Percentiles rank a stretch among this genome's conserved stretches.
Conservation (phyloP, 129 eudicot genomes). For the Flaveria ramosissima region DNA sequence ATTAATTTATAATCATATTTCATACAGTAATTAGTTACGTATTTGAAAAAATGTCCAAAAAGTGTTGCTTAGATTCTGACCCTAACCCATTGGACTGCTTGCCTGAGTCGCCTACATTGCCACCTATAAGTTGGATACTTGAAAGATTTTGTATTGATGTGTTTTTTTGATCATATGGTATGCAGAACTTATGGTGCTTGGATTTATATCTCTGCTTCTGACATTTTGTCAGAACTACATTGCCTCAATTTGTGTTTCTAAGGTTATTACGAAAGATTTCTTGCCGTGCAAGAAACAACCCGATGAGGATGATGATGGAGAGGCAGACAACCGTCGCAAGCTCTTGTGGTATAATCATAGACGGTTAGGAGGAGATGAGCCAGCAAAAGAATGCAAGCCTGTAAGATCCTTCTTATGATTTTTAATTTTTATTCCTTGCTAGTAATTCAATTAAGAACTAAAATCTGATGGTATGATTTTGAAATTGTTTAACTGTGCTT, state of each 20-base stretch:
- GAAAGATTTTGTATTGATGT: neutral
- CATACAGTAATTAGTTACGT: no score
- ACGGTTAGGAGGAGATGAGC: conserved; percentile 48
- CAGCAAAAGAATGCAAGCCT: conserved; percentile 41
- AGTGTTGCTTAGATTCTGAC: no score
- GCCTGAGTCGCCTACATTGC: neutral
- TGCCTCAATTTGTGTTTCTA: conserved; percentile 58
- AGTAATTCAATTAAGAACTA: neutral
- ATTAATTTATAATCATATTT: neutral
- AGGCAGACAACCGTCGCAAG: conserved; percentile 44
- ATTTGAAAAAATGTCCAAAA: no score
- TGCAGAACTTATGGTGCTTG: conserved; percentile 96
- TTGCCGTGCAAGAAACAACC: conserved; percentile 56
- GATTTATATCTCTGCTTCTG: conserved; percentile 77
- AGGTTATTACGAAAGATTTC: conserved; percentile 55
- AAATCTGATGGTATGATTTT: neutral
- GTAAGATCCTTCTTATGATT: conserved; percentile 33
- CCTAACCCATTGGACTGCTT: no score
- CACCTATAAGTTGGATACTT: neutral
- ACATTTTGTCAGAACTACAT: conserved; percentile 79
- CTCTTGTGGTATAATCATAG: conserved; percentile 67
- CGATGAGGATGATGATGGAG: conserved; percentile 21
- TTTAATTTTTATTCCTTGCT: neutral
- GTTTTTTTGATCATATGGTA: conserved; percentile 20
- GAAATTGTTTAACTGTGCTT: conserved; percentile 9